Conservation (phyloP, 306 rosid species). For the Quercus suber region DNA sequence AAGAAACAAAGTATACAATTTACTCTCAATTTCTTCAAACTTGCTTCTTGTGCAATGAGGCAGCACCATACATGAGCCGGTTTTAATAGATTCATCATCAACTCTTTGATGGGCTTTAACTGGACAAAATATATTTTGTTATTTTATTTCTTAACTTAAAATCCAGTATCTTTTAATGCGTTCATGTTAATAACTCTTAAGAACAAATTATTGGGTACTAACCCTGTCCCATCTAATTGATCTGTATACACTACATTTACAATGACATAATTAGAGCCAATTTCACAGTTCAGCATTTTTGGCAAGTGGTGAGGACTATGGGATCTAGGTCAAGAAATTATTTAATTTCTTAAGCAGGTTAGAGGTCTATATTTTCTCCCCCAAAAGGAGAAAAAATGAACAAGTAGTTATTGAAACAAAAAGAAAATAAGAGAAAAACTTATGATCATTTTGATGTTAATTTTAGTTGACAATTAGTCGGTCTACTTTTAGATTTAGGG, state of each 20-base stretch:
- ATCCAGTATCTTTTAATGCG: neutral
- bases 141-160: neutral
- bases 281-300: neutral
- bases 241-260: neutral
- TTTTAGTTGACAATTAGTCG: neutral
- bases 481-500: too few relatives aligned
- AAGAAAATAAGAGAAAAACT: neutral
- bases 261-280: neutral
- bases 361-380: neutral
- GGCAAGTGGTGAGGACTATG: neutral
- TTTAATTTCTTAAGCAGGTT: neutral
- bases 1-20: too few relatives aligned
- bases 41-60: neutral
- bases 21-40: neutral
- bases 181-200: neutral
- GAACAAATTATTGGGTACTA: neutral
- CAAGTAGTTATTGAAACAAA: neutral
- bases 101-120: neutral
- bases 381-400: neutral
- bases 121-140: neutral
- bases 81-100: neutral
- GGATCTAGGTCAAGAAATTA: neutral
- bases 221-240: neutral
- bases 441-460: neutral
- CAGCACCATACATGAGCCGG: neutral